Conservation (phyloP, 176 grass and related monocot genomes). For the Leersia perrieri region DNA sequence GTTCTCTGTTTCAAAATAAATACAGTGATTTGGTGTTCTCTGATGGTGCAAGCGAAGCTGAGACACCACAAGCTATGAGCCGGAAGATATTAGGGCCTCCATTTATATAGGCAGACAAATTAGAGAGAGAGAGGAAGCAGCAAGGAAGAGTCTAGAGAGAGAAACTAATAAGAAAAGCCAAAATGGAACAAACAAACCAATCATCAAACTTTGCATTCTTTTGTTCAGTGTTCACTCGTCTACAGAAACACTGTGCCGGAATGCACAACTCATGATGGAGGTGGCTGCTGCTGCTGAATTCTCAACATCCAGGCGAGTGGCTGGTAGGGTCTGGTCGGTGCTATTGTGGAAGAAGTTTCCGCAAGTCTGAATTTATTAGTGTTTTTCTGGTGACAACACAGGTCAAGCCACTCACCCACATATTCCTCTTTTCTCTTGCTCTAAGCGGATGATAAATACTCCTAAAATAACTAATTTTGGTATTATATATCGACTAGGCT, state of each 20-base stretch:
- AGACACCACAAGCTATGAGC: not conserved
- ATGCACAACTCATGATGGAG: slow-evolving; percentile 22
- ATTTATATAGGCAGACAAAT: slow-evolving; percentile 40
- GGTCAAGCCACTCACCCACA: not conserved
- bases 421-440: not conserved
- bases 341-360: slow-evolving; percentile 33
- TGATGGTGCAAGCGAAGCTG: not conserved
- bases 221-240: too few species aligned
- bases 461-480: not conserved
- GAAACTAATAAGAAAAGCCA: not conserved
- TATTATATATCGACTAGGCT: too few species aligned
- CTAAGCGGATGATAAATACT: not conserved
- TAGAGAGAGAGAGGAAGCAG: not conserved
- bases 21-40: slow-evolving; percentile 5
- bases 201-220: too few species aligned
- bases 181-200: slow-evolving; percentile 26
- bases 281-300: slow-evolving; percentile 14
- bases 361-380: slow-evolving; percentile 1
- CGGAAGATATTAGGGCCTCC: not conserved
- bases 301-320: slow-evolving; percentile 22
- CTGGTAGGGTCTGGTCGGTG: slow-evolving; percentile 39
- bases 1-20: too few species aligned
- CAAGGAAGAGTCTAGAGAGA: slow-evolving; percentile 36
- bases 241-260: slow-evolving; percentile 21
- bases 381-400: not conserved